Evolutionary conservation across 257 asterid species (phyloP), one percentile per base, ranked within the genome.

Genomic region (Solanum megistacrolobum): DNA sequence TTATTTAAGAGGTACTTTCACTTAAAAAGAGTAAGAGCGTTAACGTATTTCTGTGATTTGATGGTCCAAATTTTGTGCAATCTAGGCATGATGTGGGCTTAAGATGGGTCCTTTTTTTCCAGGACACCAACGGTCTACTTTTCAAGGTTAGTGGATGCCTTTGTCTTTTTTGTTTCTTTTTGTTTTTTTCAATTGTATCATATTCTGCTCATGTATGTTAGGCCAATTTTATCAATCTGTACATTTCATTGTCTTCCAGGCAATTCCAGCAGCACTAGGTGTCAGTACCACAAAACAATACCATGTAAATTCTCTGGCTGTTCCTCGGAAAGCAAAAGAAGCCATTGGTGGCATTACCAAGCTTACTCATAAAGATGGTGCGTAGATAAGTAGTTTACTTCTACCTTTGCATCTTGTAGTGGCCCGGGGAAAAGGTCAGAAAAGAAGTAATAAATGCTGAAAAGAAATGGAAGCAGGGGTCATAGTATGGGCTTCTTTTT

Each of bases 251-350:
- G 38, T 58, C 48, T 92, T 86, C 55, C 90, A 97, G 99, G 99
- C 96, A 84, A 92, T 97, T 91, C 99, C 99, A 89, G 94, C 99
- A 48, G 89, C 98, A 84, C 87, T 97, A 94, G 99, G 99, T 87
- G 99, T 96, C 85, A 97, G 99, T 89, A 89, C 95, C 90, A 91
- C 92, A 83, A 97, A 94, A 85, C 92, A 91, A 88, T 97, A 97
- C 93, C 98, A 97, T 88, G 99, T 97, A 84, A 96, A 97, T 91
- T 97, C 99, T 95, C 96, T 97, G 72, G 97, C 99, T 81, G 99
- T 96, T 93, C 99, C 96, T 62, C 94, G 99, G 88, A 97, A 97
- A 94, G 99, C 99, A 82, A 97, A 97, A 94, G 99, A 97, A 91
- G 99, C 99, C 90, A 96, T 96, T 87, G 99, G 99, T 87, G 99